phyloP scores from a whole-genome alignment of 148 eudicot species.

The Vaccinium myrtillus region DNA sequence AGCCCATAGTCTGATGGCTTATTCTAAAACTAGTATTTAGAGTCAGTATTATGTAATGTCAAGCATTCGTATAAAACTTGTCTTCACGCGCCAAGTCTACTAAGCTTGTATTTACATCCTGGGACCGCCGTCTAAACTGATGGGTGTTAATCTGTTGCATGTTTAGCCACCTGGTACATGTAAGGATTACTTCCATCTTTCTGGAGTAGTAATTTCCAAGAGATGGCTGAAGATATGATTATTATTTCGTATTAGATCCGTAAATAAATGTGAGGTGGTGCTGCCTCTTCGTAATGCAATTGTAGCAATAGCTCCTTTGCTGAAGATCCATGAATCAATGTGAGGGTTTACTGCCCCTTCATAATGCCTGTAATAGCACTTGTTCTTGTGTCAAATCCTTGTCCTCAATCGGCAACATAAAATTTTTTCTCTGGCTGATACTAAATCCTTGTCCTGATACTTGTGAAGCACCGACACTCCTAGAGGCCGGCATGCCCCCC shows the following conservation, averaged over 20 bases:
- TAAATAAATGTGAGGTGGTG: not conserved
- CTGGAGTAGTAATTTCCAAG: not conserved
- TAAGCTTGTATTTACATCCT: not conserved
- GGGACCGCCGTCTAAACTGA: not conserved
- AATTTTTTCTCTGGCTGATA: not conserved
- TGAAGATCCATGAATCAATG: not conserved
- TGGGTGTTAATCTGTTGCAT: not conserved
- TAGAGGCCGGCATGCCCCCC: too few relatives aligned
- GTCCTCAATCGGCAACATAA: conserved; percentile 7
- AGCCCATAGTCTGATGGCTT: not conserved
- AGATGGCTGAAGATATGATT: not conserved
- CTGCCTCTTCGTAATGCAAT: not conserved
- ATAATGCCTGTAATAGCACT: not conserved
- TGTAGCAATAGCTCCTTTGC: not conserved
- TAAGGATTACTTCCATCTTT: not conserved
- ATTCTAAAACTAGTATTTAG: not conserved
- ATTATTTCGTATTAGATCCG: not conserved
- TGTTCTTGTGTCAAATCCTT: conserved; percentile 6
- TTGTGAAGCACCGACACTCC: too few relatives aligned
- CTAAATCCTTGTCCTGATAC: too few relatives aligned
- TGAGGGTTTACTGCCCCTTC: not conserved
- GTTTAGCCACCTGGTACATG: not conserved
- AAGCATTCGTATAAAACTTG: not conserved
- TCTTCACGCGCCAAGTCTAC: not conserved
- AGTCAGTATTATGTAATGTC: not conserved